These are phyloP conservation scores for Maudiozyma serrabonitensis DNA, from an alignment of 805 yeast genomes.

Conservation along the genomic window DNA sequence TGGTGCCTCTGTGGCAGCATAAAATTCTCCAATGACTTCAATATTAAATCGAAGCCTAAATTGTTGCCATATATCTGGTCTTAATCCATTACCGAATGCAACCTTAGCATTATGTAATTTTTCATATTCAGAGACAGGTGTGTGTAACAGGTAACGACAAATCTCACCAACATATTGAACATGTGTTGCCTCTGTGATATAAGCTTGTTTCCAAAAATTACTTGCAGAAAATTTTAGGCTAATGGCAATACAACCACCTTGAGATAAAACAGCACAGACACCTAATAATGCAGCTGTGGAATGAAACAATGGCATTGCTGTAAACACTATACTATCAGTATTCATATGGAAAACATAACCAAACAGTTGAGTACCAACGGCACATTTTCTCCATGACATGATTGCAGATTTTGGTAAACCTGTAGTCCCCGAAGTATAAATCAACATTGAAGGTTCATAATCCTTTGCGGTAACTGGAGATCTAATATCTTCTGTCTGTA, in stretches of 20 bases:
- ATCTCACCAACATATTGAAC: conserved; percentile 94
- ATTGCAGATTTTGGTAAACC: conserved; percentile 92
- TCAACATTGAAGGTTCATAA: conserved; percentile 56
- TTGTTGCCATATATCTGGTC: conserved; percentile 79
- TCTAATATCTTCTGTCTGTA: conserved; percentile 50
- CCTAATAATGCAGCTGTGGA: conserved; percentile 90
- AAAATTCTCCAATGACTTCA: conserved; percentile 75
- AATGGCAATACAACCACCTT: conserved; percentile 69
- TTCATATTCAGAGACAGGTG: conserved; percentile 60
- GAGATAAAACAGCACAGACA: conserved; percentile 53
- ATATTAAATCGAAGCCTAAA: conserved; percentile 73
- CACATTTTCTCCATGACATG: conserved; percentile 82
- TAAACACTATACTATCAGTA: conserved; percentile 52
- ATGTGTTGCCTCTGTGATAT: conserved; percentile 59
- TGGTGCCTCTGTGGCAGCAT: conserved; percentile 90
- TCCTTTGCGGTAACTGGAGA: conserved; percentile 44
- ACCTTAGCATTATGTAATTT: conserved; percentile 46
- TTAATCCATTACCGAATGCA: conserved; percentile 86
- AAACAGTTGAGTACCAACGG: conserved; percentile 60
- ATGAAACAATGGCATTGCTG: conserved; percentile 94
- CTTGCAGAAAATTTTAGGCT: conserved; percentile 76
- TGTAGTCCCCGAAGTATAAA: conserved; percentile 90
- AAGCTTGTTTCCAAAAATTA: conserved; percentile 85
- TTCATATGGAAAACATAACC: conserved; percentile 57
- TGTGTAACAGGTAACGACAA: conserved; percentile 70